Base-by-base conservation (phyloP, 768 basidiomycete genomes). In the Calocera viscosa region DNA sequence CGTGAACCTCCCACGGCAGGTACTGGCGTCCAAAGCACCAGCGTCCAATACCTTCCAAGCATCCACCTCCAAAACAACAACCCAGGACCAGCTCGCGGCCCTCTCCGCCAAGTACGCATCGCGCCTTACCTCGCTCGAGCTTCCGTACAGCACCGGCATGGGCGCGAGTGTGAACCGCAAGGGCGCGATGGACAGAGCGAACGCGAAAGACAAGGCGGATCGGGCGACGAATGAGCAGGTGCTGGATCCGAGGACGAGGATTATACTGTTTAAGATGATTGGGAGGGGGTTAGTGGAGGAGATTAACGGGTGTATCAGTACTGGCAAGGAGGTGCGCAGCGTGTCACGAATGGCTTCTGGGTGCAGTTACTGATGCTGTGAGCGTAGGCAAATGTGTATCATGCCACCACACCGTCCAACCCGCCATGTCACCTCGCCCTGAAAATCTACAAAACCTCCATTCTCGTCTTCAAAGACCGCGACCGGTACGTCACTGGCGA, bases 361-460 rank as follows among this genome's bases (percentile, higher is more conserved):
- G n/a, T n/a, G n/a, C n/a, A n/a, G n/a, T n/a, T n/a, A n/a, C 38
- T 17, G 22, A 41, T 19, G 3, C 3, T 32, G 19, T 22, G 32
- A 14, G 24, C n/a, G 2, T 71, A 95, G 93, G 95, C 95, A 10
- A 98, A 98, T 72, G 96, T 99, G 14, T 99, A 99, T 75, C 94
- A 97, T 73, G 93, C 94, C 0, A 73, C 89, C 38, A 80, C 82
- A 0, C 80, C 83, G 0, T 76, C 77, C 2, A 74, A 73, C 2
- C 68, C 68, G 33, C 72, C 67, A 16, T 69, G 72, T 24, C 91
- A 95, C 72, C 79, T 96, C 47, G 96, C 96, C 0, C 83, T 98
- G 68, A 99, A 99, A 76, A 93, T 99, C 68, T 99, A 94, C 81
- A 96, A 98, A 75, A 99, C 96, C 1, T 96, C 94, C 28, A 98